Percentiles rank a stretch among this genome's conserved stretches.
Evolutionary conservation across 2,329 filamentous ascomycete species (phyloP).

Genomic region (Exophiala oligosperma): DNA sequence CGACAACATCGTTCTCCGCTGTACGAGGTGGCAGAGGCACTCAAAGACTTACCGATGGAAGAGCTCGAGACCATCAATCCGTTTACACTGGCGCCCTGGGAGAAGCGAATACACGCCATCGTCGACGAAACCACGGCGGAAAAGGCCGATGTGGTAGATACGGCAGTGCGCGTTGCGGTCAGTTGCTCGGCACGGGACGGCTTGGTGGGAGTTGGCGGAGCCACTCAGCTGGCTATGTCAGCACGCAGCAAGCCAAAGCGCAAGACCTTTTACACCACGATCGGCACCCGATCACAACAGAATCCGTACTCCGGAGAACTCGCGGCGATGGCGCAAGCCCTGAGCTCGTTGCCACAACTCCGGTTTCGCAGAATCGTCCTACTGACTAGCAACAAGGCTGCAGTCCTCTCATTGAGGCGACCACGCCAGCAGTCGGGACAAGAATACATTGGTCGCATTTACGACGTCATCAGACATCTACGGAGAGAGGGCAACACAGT

Average conservation of each 20-base stretch:
- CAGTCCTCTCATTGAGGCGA: constrained; percentile 26
- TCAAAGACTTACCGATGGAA: too few species aligned
- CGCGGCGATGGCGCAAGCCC: constrained; percentile 28
- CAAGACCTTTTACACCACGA: constrained; percentile 18
- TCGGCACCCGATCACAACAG: constrained; percentile 28
- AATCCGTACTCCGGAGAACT: constrained; percentile 31
- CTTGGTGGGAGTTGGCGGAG: too few species aligned
- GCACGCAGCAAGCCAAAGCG: constrained; percentile 28
- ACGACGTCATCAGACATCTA: constrained; percentile 29
- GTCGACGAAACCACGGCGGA: not conserved
- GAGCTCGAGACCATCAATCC: too few species aligned
- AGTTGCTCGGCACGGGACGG: too few species aligned
- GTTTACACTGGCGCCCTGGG: not conserved
- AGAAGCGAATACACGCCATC: not conserved
- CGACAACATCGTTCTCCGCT: too few species aligned
- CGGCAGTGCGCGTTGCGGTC: not conserved
- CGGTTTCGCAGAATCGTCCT: constrained; percentile 28
- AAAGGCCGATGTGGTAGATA: not conserved
- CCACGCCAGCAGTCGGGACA: constrained; percentile 29
- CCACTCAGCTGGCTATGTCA: not conserved
- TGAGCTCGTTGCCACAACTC: constrained; percentile 23
- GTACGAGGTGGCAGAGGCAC: too few species aligned
- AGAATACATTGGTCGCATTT: constrained; percentile 26
- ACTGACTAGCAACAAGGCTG: constrained; percentile 31
- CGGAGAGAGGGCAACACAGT: constrained; percentile 27